A percentile compares a stretch with the other conserved stretches of the same genome.
Conservation (phyloP, 2,329 filamentous ascomycete species). For the Colletotrichum echinochloae region DNA sequence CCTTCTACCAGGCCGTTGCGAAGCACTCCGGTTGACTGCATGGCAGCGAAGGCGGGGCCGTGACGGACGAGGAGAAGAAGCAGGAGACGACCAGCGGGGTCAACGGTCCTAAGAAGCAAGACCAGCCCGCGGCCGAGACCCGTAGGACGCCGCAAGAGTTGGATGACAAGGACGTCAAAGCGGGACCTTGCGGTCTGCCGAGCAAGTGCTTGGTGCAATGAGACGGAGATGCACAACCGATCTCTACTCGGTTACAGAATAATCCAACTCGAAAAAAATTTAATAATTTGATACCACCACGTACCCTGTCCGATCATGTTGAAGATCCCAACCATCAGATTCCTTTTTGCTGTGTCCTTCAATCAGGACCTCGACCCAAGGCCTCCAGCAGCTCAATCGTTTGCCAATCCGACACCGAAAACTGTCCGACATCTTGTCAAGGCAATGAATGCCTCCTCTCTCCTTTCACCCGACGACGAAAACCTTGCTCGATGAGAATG, state of each 20-base stretch:
- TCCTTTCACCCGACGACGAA: too few species aligned
- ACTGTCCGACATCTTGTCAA: too few species aligned
- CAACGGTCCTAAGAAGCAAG: slow-evolving; percentile 38
- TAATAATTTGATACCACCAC: slow-evolving; percentile 14
- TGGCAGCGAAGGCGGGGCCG: slow-evolving; percentile 59
- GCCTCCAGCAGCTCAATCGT: neutral
- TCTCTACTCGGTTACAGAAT: neutral
- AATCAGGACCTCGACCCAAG: too few species aligned
- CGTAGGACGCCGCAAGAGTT: slow-evolving; percentile 47
- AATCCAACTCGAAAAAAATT: neutral
- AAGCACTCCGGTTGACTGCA: slow-evolving; percentile 85
- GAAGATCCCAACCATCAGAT: too few species aligned
- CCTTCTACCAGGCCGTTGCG: slow-evolving; percentile 81
- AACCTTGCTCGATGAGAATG: neutral
- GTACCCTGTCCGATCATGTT: neutral
- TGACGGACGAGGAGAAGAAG: slow-evolving; percentile 46
- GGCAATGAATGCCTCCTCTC: too few species aligned
- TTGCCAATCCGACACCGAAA: neutral
- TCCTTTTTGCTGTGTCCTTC: too few species aligned
- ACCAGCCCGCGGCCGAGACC: slow-evolving; percentile 16
- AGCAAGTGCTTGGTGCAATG: slow-evolving; percentile 78
- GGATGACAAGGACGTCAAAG: slow-evolving; percentile 52
- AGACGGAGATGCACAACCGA: slow-evolving; percentile 9
- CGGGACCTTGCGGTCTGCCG: slow-evolving; percentile 83
- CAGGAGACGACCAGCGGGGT: slow-evolving; percentile 44